Evolutionary conservation across 139 green algal genomes (phyloP).

Genomic region (Haematococcus lacustris): DNA sequence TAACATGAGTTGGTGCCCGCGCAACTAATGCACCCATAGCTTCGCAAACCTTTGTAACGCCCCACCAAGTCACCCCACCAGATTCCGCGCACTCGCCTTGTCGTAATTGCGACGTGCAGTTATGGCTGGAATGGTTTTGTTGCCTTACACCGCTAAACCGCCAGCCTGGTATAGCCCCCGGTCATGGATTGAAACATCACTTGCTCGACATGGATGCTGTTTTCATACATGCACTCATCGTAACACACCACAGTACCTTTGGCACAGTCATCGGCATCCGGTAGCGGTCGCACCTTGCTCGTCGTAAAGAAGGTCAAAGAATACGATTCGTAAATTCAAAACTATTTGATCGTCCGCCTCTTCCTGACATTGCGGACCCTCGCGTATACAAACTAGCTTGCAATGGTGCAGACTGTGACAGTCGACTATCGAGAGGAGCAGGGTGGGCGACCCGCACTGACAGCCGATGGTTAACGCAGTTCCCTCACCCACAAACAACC

Average conservation of each 20-base stretch:
- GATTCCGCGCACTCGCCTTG: no score
- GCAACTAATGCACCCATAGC: no score
- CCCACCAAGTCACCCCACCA: no score
- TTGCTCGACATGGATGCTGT: not conserved
- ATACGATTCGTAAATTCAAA: not conserved
- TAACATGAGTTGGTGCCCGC: no score
- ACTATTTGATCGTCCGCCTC: no score
- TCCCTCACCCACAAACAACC: not conserved
- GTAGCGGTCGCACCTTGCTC: not conserved
- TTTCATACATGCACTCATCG: not conserved
- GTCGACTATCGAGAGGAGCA: not conserved
- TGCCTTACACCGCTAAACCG: no score
- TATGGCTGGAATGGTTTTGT: no score
- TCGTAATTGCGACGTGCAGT: no score
- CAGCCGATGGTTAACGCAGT: not conserved
- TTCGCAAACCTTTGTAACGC: no score
- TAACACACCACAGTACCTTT: not conserved
- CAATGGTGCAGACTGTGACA: not conserved
- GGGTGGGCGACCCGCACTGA: not conserved
- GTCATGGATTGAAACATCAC: no score
- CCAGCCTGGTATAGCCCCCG: no score
- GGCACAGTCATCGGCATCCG: not conserved
- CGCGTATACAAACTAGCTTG: not conserved
- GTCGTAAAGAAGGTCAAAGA: not conserved
- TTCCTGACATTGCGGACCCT: not conserved